Evolutionary conservation across 805 yeast species (phyloP).

Genomic region (Wickerhamomyces xylosicus): DNA sequence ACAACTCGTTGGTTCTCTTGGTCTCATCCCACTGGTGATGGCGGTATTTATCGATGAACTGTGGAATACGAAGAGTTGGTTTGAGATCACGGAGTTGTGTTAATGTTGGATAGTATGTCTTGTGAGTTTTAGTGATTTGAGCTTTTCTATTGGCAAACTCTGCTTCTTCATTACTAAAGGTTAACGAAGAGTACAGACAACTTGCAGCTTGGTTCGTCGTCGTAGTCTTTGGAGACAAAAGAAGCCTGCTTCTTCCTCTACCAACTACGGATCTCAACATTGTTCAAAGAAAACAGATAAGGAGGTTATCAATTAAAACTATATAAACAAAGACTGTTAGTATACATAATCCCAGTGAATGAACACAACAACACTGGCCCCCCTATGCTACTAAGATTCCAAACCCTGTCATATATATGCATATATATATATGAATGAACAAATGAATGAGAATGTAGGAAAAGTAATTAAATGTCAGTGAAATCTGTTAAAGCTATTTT

Average conservation of each 20-base stretch:
- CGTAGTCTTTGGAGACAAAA: neutral
- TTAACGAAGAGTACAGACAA: constrained; percentile 6
- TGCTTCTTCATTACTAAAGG: constrained; percentile 11
- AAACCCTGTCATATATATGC: too few relatives aligned
- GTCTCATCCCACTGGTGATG: constrained; percentile 14
- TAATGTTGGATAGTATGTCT: constrained; percentile 18
- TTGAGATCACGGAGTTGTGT: constrained; percentile 7
- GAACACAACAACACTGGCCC: too few relatives aligned
- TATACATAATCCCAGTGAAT: too few relatives aligned
- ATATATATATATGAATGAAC: too few relatives aligned
- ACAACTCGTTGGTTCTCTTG: constrained; percentile 15
- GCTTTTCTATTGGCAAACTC: constrained; percentile 18
- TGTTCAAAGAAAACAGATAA: neutral
- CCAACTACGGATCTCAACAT: neutral
- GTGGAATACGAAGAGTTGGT: constrained; percentile 27
- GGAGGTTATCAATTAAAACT: neutral
- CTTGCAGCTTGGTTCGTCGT: too few relatives aligned
- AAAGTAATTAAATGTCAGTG: neutral
- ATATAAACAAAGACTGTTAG: neutral
- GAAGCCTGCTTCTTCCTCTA: too few relatives aligned
- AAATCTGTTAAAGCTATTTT: constrained; percentile 14
- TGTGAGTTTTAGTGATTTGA: constrained; percentile 6
- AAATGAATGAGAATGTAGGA: too few relatives aligned
- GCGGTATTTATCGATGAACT: constrained; percentile 25
- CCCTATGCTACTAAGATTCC: too few relatives aligned